These are phyloP conservation scores for Gonapodya prolifera DNA, from an alignment of 192 early-diverging fungal genomes.

Conservation along the genomic window DNA sequence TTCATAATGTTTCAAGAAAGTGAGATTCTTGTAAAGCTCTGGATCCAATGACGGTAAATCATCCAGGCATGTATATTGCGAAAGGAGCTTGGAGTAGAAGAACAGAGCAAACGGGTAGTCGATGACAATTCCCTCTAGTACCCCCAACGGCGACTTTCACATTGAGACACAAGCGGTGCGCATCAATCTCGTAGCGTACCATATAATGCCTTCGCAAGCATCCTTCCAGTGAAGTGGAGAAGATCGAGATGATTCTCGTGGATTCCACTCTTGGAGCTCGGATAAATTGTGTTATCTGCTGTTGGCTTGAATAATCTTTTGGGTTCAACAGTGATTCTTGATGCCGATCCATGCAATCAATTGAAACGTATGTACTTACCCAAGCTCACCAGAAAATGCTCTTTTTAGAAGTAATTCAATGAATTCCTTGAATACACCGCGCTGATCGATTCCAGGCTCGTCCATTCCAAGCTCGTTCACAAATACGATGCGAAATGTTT, in stretches of 20 bases:
- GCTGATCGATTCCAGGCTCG: conserved; percentile 30
- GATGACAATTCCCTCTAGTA: conserved; percentile 24
- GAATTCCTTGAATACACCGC: conserved; percentile 34
- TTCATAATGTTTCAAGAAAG: conserved; percentile 31
- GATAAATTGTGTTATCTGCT: conserved; percentile 23
- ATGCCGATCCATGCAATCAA: not conserved
- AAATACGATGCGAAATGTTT: conserved; percentile 22
- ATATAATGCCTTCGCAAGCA: conserved; percentile 42
- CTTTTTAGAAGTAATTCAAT: conserved; percentile 22
- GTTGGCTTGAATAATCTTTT: conserved; percentile 30
- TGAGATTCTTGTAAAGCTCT: conserved; percentile 30
- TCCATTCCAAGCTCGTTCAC: conserved; percentile 17
- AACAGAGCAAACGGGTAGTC: conserved; percentile 36
- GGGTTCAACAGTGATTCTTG: not conserved
- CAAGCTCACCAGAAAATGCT: conserved; percentile 27
- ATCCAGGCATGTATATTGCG: conserved; percentile 20
- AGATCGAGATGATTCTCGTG: conserved; percentile 27
- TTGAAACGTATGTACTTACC: not conserved
- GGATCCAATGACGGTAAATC: conserved; percentile 33
- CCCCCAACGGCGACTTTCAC: not conserved
- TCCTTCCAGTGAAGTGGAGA: conserved; percentile 37
- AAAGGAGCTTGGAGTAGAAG: conserved; percentile 37
- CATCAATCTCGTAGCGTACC: conserved; percentile 6
- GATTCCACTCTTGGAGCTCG: conserved; percentile 18
- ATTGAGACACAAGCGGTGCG: conserved; percentile 2